Conservation (phyloP, 495 filamentous ascomycete genomes). For the Sporormia fimetaria region DNA sequence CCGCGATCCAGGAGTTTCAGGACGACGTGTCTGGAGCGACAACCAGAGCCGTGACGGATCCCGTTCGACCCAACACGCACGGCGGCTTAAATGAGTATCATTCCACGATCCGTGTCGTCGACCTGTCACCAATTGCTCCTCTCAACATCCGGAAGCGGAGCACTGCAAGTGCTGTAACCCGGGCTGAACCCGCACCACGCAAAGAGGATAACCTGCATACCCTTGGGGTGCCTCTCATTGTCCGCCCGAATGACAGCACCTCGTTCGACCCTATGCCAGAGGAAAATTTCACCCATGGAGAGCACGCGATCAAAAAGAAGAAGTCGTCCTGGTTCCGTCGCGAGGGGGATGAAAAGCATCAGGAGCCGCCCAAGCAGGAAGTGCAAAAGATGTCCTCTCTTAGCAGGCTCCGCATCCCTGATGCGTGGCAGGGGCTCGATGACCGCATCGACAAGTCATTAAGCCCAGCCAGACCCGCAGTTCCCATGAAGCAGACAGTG, state of each 20-base stretch:
- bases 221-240: slow-evolving; percentile 5
- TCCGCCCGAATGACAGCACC: neutral
- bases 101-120: slow-evolving; percentile 31
- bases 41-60: slow-evolving; percentile 34
- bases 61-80: slow-evolving; percentile 22
- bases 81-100: slow-evolving; percentile 19
- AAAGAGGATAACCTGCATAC: too few relatives aligned
- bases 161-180: slow-evolving; percentile 20
- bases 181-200: too few relatives aligned
- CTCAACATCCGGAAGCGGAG: slow-evolving; percentile 36
- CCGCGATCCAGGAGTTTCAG: slow-evolving; percentile 31
- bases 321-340: slow-evolving; percentile 32
- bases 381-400: slow-evolving; percentile 7
- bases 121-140: slow-evolving; percentile 29
- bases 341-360: slow-evolving; percentile 16
- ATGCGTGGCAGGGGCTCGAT: slow-evolving; percentile 23
- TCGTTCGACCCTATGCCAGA: neutral
- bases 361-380: neutral
- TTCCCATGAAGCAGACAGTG: slow-evolving; percentile 12
- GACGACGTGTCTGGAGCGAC: too few relatives aligned
- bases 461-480: slow-evolving; percentile 5
- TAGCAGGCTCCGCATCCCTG: slow-evolving; percentile 15
- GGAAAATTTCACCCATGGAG: slow-evolving; percentile 15
- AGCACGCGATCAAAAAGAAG: slow-evolving; percentile 29
- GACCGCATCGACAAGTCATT: slow-evolving; percentile 20